Evolutionary conservation across 805 yeast genomes (phyloP).

Genomic region (Suhomyces prunicola): DNA sequence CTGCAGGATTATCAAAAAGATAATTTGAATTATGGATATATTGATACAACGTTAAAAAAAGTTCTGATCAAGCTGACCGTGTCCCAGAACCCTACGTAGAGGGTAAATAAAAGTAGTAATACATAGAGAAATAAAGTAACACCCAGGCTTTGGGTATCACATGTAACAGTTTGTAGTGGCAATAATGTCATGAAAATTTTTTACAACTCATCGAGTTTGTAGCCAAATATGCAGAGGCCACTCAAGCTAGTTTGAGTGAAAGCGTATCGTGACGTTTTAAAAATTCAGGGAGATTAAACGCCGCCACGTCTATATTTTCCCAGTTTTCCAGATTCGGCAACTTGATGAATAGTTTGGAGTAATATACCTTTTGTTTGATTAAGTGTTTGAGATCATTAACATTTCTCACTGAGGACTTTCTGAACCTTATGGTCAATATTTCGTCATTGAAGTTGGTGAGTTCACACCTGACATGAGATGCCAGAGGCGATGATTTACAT

Average conservation of each 20-base stretch:
- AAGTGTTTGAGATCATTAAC: constrained; percentile 24
- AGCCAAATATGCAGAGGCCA: background rate
- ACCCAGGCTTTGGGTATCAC: background rate
- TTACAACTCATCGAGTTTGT: background rate
- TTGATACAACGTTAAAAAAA: background rate
- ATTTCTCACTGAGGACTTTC: constrained; percentile 19
- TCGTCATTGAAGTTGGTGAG: constrained; percentile 26
- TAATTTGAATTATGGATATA: background rate
- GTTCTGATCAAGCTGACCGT: background rate
- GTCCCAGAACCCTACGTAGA: background rate
- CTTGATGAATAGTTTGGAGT: constrained; percentile 24
- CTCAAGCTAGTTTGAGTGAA: constrained; percentile 2
- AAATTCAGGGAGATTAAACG: constrained; percentile 17
- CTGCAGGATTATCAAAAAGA: background rate
- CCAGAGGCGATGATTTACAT: constrained; percentile 4
- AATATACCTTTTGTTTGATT: constrained; percentile 23
- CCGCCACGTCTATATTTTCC: constrained; percentile 26
- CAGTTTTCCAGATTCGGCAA: constrained; percentile 20
- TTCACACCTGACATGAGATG: constrained; percentile 23
- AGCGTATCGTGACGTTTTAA: constrained; percentile 12
- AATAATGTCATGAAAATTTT: background rate
- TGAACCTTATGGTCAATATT: constrained; percentile 23
- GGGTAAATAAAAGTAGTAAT: background rate
- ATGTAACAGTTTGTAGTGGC: background rate
- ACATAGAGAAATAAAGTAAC: background rate